Percentiles rank a stretch among this genome's conserved stretches.
Evolutionary conservation across 768 basidiomycete genomes (phyloP).

Genomic region (Rhodotorula graminis): DNA sequence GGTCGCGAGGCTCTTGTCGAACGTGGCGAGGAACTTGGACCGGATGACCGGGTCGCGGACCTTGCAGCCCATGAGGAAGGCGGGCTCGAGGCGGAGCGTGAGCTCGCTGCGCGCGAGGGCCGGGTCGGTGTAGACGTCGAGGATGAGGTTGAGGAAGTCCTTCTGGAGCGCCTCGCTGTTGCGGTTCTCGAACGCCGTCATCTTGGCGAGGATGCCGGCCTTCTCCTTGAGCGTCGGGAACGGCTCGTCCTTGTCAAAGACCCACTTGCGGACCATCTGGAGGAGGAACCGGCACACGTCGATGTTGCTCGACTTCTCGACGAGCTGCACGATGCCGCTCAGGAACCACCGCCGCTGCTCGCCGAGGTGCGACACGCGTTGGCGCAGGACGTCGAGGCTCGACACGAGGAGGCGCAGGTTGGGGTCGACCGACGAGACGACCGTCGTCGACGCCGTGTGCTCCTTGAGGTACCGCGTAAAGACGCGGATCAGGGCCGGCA

Average conservation of each 20-base stretch:
- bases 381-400: slow-evolving; percentile 81
- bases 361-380: slow-evolving; percentile 70
- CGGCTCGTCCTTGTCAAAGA: slow-evolving; percentile 69
- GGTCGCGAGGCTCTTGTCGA: slow-evolving; percentile 82
- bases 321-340: slow-evolving; percentile 68
- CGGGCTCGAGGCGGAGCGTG: slow-evolving; percentile 84
- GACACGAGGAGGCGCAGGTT: slow-evolving; percentile 58
- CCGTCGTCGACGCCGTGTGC: slow-evolving; percentile 59
- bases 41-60: slow-evolving; percentile 72
- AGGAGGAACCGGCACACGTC: slow-evolving; percentile 77
- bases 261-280: slow-evolving; percentile 81
- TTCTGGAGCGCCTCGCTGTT: slow-evolving; percentile 74
- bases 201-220: slow-evolving; percentile 77
- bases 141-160: slow-evolving; percentile 79
- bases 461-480: slow-evolving; percentile 82
- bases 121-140: slow-evolving; percentile 89
- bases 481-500: slow-evolving; percentile 69
- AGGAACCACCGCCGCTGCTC: slow-evolving; percentile 81
- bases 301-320: slow-evolving; percentile 81
- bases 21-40: slow-evolving; percentile 77
- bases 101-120: slow-evolving; percentile 81
- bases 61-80: slow-evolving; percentile 86
- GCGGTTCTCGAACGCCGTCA: slow-evolving; percentile 62
- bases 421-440: slow-evolving; percentile 54
- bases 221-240: slow-evolving; percentile 96